Conservation (phyloP, 106 monocot genomes). For the Ottelia alismoides region DNA sequence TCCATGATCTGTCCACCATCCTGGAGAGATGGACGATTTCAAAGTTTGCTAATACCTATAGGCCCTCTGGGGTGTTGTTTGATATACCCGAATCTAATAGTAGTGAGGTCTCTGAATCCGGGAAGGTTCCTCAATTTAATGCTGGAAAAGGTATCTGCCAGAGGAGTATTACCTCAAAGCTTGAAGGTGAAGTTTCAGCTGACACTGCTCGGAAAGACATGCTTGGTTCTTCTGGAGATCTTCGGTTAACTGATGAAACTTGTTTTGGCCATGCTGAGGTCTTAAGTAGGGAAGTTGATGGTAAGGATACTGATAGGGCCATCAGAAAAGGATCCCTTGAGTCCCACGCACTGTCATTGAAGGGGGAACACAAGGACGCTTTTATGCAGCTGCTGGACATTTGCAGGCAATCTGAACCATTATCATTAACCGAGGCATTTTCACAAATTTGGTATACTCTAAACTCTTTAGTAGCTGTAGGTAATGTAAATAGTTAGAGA, state of each 20-base stretch:
- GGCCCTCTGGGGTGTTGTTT: constrained; percentile 24
- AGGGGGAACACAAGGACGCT: constrained; percentile 30
- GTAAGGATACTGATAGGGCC: neutral
- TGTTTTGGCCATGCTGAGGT: no score
- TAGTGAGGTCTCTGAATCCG: constrained; percentile 12
- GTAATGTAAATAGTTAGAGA: no score
- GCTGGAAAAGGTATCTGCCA: constrained; percentile 5
- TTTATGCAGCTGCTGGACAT: constrained; percentile 69
- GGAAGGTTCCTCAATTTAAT: constrained; percentile 5
- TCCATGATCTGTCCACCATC: constrained; percentile 60
- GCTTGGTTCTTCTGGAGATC: no score
- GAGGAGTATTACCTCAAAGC: constrained; percentile 6
- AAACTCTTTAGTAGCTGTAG: no score
- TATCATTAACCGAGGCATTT: constrained; percentile 51
- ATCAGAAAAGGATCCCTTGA: constrained; percentile 10
- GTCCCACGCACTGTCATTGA: constrained; percentile 10
- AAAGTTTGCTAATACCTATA: constrained; percentile 25
- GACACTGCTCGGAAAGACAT: no score
- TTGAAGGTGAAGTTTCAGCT: constrained; percentile 5
- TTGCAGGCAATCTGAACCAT: constrained; percentile 56
- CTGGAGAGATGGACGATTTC: constrained; percentile 69
- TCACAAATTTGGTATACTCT: constrained; percentile 63
- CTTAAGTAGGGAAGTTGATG: no score
- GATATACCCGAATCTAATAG: constrained; percentile 33
- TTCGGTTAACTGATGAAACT: no score